Conservation (phyloP, 768 basidiomycete genomes). For the Psilocybe cubensis region DNA sequence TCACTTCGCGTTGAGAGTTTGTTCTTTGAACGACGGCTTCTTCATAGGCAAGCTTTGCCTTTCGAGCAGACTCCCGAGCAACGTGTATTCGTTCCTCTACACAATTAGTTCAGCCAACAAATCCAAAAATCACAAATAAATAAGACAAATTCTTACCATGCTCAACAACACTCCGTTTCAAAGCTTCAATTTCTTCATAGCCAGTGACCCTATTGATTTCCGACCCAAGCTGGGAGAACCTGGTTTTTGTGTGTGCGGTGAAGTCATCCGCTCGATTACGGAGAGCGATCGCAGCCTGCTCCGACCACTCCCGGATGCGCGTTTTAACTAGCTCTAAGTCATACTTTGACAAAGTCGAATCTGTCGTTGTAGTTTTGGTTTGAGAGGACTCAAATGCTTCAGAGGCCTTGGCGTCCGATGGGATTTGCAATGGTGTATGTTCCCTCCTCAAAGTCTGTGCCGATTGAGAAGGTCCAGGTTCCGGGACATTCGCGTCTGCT, state of each 20-base stretch:
- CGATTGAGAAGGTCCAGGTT: neutral
- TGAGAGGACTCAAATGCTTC: too few relatives aligned
- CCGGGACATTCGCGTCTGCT: neutral
- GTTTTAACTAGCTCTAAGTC: constrained; percentile 42
- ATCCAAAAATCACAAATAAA: neutral
- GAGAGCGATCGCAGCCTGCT: constrained; percentile 44
- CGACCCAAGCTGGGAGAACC: constrained; percentile 74
- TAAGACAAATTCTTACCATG: constrained; percentile 62
- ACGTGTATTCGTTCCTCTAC: constrained; percentile 75
- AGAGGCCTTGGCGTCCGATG: neutral
- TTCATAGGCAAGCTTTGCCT: constrained; percentile 78
- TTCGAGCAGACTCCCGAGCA: constrained; percentile 66
- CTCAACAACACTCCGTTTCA: constrained; percentile 77
- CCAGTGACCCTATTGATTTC: constrained; percentile 89
- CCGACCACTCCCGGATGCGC: constrained; percentile 54
- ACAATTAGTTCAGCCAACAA: neutral
- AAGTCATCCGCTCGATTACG: constrained; percentile 62
- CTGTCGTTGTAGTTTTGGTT: too few relatives aligned
- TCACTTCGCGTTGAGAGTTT: constrained; percentile 92
- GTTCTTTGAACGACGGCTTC: constrained; percentile 80
- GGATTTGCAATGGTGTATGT: neutral
- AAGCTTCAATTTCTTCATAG: constrained; percentile 85
- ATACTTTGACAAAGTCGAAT: constrained; percentile 22
- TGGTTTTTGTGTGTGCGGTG: constrained; percentile 56
- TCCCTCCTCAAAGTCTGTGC: neutral